These are phyloP conservation scores for Globisporangium radiosum DNA, from an alignment of 352 stramenopile genomes.

Conservation along the genomic window DNA sequence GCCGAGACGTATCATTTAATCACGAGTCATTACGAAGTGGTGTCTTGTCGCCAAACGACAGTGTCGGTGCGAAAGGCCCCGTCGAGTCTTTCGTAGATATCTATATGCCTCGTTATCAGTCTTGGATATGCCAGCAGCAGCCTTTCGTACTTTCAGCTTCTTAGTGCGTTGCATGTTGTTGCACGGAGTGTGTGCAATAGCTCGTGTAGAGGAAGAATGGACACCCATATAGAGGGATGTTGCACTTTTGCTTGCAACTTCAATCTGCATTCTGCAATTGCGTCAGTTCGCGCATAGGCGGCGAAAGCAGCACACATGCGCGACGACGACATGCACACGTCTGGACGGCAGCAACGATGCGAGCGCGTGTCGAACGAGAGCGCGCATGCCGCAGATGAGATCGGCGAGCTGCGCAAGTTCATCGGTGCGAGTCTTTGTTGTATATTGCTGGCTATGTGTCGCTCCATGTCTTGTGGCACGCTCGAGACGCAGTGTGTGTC, in stretches of 20 bases:
- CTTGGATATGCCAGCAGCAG: neutral
- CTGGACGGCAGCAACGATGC: neutral
- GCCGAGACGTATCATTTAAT: no score
- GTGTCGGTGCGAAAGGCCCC: neutral
- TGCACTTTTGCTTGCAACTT: slow-evolving; percentile 1
- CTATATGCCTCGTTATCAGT: neutral
- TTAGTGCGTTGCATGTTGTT: neutral
- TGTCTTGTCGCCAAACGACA: no score
- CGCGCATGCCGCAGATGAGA: slow-evolving; percentile 26
- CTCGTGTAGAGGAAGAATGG: neutral
- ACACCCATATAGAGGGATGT: slow-evolving; percentile 1
- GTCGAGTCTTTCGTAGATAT: no score
- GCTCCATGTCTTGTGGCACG: neutral
- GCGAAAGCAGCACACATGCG: neutral
- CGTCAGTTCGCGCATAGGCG: neutral
- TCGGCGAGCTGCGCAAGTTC: slow-evolving; percentile 57
- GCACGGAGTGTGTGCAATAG: neutral
- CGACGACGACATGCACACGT: no score
- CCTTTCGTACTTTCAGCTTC: neutral
- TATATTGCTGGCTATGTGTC: neutral
- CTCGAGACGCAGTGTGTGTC: neutral
- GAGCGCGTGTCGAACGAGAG: neutral
- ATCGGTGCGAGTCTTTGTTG: slow-evolving; percentile 29
- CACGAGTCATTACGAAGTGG: no score
- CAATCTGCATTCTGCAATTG: neutral